phyloP scores from a whole-genome alignment of 1,139 yeast genomes.

The Entelexis paramagnoliae region DNA sequence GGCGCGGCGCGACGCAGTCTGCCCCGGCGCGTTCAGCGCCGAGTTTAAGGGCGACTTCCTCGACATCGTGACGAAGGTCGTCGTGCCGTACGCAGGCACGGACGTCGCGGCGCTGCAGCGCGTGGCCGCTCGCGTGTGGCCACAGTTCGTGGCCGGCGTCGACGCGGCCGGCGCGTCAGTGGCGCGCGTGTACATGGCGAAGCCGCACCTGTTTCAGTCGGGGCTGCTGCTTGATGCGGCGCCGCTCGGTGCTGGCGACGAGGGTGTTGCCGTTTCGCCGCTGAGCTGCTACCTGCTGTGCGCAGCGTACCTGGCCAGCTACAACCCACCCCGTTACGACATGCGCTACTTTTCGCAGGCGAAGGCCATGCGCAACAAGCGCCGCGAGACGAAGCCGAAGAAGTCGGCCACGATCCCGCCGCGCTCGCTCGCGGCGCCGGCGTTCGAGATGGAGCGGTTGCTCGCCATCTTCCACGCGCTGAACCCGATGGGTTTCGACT shows the following conservation, averaged over 20 bases:
- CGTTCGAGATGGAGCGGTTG: slow-evolving; percentile 58
- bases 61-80: slow-evolving; percentile 44
- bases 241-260: neutral
- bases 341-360: slow-evolving; percentile 50
- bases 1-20: neutral
- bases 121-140: slow-evolving; percentile 43
- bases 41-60: slow-evolving; percentile 44
- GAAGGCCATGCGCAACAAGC: slow-evolving; percentile 40
- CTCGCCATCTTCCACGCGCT: slow-evolving; percentile 57
- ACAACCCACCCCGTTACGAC: slow-evolving; percentile 51
- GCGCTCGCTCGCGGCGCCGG: slow-evolving; percentile 47
- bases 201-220: slow-evolving; percentile 17
- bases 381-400: slow-evolving; percentile 37
- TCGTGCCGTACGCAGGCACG: slow-evolving; percentile 45
- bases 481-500: slow-evolving; percentile 22
- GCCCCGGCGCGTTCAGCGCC: neutral
- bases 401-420: slow-evolving; percentile 42
- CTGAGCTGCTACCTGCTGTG: slow-evolving; percentile 39
- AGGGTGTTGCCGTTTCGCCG: slow-evolving; percentile 4
- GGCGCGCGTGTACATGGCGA: slow-evolving; percentile 38
- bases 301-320: slow-evolving; percentile 65
- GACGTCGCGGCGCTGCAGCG: slow-evolving; percentile 40
- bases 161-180: slow-evolving; percentile 24
- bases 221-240: slow-evolving; percentile 14
- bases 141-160: slow-evolving; percentile 34